These are phyloP conservation scores for Rhododendron kiyosumense DNA, from an alignment of 148 eudicot genomes.

Conservation along the genomic window DNA sequence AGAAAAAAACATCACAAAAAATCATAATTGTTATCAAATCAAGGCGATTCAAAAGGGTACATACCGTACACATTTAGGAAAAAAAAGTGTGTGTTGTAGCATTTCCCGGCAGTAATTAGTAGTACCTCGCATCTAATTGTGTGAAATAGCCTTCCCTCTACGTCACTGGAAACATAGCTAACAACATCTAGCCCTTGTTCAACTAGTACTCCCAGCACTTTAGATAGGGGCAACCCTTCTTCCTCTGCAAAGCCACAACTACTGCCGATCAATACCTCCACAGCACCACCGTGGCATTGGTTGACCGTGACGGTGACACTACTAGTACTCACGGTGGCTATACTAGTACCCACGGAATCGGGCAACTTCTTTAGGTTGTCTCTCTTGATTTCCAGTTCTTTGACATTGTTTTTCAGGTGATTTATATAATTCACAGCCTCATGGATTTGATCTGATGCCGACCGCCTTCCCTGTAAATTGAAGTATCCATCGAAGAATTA, in stretches of 20 bases:
- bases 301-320: slow-evolving; percentile 12
- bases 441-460: slow-evolving; percentile 29
- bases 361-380: slow-evolving; percentile 3
- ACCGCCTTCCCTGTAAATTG: slow-evolving; percentile 21
- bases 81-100: too few species aligned
- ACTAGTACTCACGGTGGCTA: too few species aligned
- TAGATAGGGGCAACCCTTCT: slow-evolving; percentile 17
- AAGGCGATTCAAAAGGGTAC: not conserved
- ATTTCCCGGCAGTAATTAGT: not conserved
- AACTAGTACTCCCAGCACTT: slow-evolving; percentile 13
- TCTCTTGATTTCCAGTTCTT: slow-evolving; percentile 16
- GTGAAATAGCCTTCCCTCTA: slow-evolving; percentile 19
- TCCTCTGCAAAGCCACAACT: not conserved
- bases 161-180: slow-evolving; percentile 27
- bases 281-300: slow-evolving; percentile 7
- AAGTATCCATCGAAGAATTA: not conserved
- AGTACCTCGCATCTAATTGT: slow-evolving; percentile 55
- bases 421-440: slow-evolving; percentile 30
- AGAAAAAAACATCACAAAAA: not conserved
- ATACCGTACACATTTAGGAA: too few species aligned
- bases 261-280: slow-evolving; percentile 18
- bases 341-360: not conserved
- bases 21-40: too few species aligned
- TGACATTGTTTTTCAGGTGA: slow-evolving; percentile 15
- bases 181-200: slow-evolving; percentile 20